Conservation (phyloP, 2,329 filamentous ascomycete genomes). For the Fragosphaeria purpurea region DNA sequence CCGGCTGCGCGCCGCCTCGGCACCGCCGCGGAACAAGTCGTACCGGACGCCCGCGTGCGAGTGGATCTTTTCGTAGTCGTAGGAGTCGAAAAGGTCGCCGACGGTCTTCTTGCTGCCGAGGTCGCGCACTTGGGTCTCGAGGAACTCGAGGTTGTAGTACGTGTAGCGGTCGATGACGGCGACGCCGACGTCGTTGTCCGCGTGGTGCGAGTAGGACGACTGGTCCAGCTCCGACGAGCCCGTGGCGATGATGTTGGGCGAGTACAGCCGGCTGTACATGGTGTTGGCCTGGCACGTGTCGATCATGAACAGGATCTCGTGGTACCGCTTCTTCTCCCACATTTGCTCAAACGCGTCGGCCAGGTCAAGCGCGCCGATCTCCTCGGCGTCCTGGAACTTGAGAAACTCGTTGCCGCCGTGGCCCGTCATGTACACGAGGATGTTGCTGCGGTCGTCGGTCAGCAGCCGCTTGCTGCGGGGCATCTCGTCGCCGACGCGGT, state of each 20-base stretch:
- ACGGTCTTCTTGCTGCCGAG: constrained; percentile 80
- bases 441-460: constrained; percentile 92
- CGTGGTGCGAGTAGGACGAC: constrained; percentile 94
- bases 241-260: constrained; percentile 94
- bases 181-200: constrained; percentile 94
- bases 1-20: constrained; percentile 63
- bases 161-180: constrained; percentile 98
- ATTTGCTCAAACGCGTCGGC: constrained; percentile 98
- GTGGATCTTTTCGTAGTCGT: constrained; percentile 90
- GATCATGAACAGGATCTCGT: constrained; percentile 99
- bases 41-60: constrained; percentile 85
- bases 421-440: constrained; percentile 98
- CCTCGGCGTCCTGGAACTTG: constrained; percentile 96
- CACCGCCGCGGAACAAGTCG: constrained; percentile 85
- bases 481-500: constrained; percentile 89
- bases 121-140: constrained; percentile 81
- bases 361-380: constrained; percentile 91
- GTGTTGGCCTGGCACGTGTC: constrained; percentile 99
- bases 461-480: constrained; percentile 86
- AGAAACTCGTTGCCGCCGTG: constrained; percentile 96
- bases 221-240: constrained; percentile 95
- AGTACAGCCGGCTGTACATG: constrained; percentile 98
- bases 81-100: constrained; percentile 91
- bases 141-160: constrained; percentile 95
- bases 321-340: constrained; percentile 99